phyloP scores from a whole-genome alignment of 73 alveolate genomes.

The Symbiodinium pilosum region DNA sequence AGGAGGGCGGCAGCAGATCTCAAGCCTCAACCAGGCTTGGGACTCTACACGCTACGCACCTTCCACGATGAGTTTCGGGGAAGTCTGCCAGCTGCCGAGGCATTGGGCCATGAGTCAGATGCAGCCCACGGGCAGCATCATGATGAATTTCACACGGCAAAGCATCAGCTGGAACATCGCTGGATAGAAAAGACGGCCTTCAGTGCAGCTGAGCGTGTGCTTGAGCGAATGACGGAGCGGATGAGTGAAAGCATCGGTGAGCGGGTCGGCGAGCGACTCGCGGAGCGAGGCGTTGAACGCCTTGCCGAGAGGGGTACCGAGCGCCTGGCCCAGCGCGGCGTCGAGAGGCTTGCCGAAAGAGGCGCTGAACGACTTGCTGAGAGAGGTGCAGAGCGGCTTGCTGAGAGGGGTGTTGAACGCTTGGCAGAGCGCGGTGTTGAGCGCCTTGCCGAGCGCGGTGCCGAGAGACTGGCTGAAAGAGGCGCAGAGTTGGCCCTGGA shows the following conservation, averaged over 20 bases:
- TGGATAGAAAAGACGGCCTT: constrained; percentile 91
- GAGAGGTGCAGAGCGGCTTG: constrained; percentile 74
- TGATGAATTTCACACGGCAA: constrained; percentile 30
- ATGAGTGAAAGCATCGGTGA: background rate
- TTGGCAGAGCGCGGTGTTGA: constrained; percentile 3
- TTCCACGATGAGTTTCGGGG: background rate
- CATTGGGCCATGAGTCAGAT: background rate
- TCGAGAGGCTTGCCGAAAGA: constrained; percentile 63
- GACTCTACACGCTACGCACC: background rate
- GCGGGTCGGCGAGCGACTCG: constrained; percentile 51
- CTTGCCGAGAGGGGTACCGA: constrained; percentile 22
- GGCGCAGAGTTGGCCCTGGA: constrained; percentile 39
- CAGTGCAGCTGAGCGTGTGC: constrained; percentile 85
- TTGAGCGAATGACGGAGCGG: constrained; percentile 81
- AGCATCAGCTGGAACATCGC: constrained; percentile 90
- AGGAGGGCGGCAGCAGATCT: constrained; percentile 30
- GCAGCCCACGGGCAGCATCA: background rate
- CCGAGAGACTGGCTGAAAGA: background rate
- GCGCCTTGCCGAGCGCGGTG: background rate
- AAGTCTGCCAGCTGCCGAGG: background rate
- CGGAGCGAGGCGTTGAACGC: constrained; percentile 22
- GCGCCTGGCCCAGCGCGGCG: constrained; percentile 55
- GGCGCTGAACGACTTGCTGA: constrained; percentile 60
- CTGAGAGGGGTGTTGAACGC: background rate
- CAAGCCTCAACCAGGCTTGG: background rate